Evolutionary conservation across 176 grass and related monocot genomes (phyloP), one percentile per base, ranked within the genome.

Genomic region (Oryza glaberrima): DNA sequence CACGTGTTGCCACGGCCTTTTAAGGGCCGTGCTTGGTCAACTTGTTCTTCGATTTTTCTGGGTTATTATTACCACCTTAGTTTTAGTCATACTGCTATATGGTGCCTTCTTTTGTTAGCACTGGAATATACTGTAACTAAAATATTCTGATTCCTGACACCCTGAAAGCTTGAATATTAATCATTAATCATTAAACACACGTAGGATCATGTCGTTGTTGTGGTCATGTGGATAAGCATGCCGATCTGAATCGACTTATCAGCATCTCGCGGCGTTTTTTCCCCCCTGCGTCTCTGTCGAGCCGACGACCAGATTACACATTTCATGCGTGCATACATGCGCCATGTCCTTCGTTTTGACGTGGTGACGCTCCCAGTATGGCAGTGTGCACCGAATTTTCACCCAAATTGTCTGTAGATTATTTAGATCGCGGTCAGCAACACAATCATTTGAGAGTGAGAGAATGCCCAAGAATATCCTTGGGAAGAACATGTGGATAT

Each of bases 161-260:
- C 9, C 63, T 38, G 69, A 46, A 6, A 0, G n/a, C 69, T 82
- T 14, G 7, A 83, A 74, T 10, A 52, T 6, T 7, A 63, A 76
- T 68, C 82, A 65, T 28, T 7, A 63, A 76, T 68, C 82, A 65
- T 28, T 2, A 17, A 26, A 19, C 16, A 77, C 83, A 70, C 74
- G 74, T 60, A 77, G 48, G 83, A 32, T 56, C 11, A 38, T 12
- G 64, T 38, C 82, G 10, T 67, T 4, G 64, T 4, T 11, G 23
- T 74, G 69, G 81, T 26, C 71, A 28, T 25, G 49, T 6, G 65
- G 83, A 78, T 85, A 85, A 78, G 83, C 65, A 70, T 20, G 64
- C 65, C 23, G 65, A 46, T 32, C 35, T 23, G 38, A 60, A 26
- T 41, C 35, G 25, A 32, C 74, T 10, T 66, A 56, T 84, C 83